A percentile compares a stretch with the other conserved stretches of the same genome.
phyloP scores from a whole-genome alignment of 2,329 filamentous ascomycete genomes.

The Cercospora beticola region DNA sequence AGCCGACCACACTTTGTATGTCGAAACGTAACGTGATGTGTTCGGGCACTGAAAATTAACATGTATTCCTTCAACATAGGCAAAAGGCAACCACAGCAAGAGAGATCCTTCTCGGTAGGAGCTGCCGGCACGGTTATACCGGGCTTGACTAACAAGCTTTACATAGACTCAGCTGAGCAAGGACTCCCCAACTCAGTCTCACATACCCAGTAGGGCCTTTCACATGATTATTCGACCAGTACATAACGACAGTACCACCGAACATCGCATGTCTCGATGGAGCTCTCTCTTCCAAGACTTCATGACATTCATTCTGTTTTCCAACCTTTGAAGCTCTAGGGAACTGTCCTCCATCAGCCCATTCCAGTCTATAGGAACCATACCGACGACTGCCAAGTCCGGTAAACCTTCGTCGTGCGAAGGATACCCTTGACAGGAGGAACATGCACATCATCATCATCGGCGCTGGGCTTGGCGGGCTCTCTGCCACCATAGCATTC shows the following conservation, averaged over 20 bases:
- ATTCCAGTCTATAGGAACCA: neutral
- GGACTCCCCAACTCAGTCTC: neutral
- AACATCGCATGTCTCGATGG: neutral
- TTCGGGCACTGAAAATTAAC: neutral
- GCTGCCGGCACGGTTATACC: neutral
- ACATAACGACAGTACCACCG: neutral
- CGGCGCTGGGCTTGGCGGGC: conserved; percentile 22
- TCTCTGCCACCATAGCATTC: conserved; percentile 30
- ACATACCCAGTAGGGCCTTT: neutral
- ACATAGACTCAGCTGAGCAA: neutral
- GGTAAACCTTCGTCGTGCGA: neutral
- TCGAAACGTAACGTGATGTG: neutral
- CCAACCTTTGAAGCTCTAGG: no score
- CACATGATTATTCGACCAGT: neutral
- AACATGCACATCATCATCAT: conserved; percentile 28
- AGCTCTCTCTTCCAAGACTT: neutral
- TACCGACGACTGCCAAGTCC: neutral
- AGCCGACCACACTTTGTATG: neutral
- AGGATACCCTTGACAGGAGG: neutral
- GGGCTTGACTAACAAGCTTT: neutral
- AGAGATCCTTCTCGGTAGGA: neutral
- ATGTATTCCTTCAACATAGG: neutral
- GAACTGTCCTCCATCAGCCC: neutral
- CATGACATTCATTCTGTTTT: no score
- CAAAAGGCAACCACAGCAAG: neutral